phyloP scores from a whole-genome alignment of 352 stramenopile species.

The Plasmopara muralis region DNA sequence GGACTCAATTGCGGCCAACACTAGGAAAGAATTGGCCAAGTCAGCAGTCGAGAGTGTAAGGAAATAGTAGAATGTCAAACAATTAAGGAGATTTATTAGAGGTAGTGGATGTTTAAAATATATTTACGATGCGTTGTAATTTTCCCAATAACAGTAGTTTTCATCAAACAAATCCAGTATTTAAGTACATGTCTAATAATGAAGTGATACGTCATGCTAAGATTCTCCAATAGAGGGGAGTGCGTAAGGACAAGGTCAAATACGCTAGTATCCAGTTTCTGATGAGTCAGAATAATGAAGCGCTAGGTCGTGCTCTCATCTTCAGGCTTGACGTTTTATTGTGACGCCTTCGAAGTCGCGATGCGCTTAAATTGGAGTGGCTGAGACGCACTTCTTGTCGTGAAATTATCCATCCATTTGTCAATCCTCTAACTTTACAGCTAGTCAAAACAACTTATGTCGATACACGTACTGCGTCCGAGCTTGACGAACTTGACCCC shows the following conservation, averaged over 20 bases:
- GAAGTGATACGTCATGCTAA: no score
- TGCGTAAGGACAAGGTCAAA: no score
- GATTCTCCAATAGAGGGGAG: no score
- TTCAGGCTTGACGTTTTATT: no score
- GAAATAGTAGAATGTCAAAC: conserved; percentile 8
- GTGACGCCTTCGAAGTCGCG: no score
- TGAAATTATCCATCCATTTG: conserved; percentile 25
- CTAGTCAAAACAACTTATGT: conserved; percentile 13
- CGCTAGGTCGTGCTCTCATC: no score
- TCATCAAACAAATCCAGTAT: not conserved
- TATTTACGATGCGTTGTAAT: no score
- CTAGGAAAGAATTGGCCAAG: conserved; percentile 1
- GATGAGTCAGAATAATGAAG: no score
- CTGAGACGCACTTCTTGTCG: conserved; percentile 7
- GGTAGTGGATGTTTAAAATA: no score
- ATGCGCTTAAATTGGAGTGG: no score
- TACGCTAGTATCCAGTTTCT: no score
- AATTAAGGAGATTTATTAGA: not conserved
- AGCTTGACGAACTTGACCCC: conserved; percentile 9
- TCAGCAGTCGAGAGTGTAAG: conserved; percentile 6
- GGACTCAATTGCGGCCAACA: conserved; percentile 8
- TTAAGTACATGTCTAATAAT: not conserved
- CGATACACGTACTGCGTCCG: conserved; percentile 5
- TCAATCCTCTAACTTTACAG: conserved; percentile 22
- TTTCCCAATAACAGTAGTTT: not conserved